These are phyloP conservation scores for Jamesozyma jinghongensis DNA, from an alignment of 805 yeast species.

Conservation along the genomic window DNA sequence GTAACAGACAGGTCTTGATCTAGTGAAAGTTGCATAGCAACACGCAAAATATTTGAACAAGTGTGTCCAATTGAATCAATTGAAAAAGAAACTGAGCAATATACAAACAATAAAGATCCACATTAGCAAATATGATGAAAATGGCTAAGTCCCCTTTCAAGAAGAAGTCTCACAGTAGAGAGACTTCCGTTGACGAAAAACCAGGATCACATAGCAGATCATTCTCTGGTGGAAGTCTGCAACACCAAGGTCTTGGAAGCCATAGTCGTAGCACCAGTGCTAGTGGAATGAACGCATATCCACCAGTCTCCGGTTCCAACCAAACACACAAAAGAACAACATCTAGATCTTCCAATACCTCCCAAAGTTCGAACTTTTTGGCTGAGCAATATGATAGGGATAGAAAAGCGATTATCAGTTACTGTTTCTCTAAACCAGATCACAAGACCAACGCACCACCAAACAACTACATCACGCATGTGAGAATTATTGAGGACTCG, in stretches of 20 bases:
- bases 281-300: slow-evolving; percentile 7
- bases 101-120: too few relatives aligned
- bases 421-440: slow-evolving; percentile 42
- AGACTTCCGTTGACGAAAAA: slow-evolving; percentile 25
- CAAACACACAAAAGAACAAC: slow-evolving; percentile 26
- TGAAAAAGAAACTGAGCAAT: too few relatives aligned
- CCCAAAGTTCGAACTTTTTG: slow-evolving; percentile 29
- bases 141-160: slow-evolving; percentile 33
- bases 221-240: slow-evolving; percentile 11
- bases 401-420: slow-evolving; percentile 38
- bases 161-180: slow-evolving; percentile 28
- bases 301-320: slow-evolving; percentile 22
- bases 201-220: slow-evolving; percentile 14
- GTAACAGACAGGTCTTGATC: too few relatives aligned
- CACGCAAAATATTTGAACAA: too few relatives aligned
- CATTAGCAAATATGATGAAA: slow-evolving; percentile 13
- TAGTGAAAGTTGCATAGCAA: too few relatives aligned
- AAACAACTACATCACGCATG: slow-evolving; percentile 67
- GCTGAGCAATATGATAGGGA: slow-evolving; percentile 55
- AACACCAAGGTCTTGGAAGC: slow-evolving; percentile 6
- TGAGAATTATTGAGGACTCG: slow-evolving; percentile 64
- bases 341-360: slow-evolving; percentile 28
- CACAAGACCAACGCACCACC: slow-evolving; percentile 33
- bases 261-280: slow-evolving; percentile 9
- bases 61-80: too few relatives aligned